Conservation (phyloP, 306 rosid genomes). For the Cucurbita ficifolia region DNA sequence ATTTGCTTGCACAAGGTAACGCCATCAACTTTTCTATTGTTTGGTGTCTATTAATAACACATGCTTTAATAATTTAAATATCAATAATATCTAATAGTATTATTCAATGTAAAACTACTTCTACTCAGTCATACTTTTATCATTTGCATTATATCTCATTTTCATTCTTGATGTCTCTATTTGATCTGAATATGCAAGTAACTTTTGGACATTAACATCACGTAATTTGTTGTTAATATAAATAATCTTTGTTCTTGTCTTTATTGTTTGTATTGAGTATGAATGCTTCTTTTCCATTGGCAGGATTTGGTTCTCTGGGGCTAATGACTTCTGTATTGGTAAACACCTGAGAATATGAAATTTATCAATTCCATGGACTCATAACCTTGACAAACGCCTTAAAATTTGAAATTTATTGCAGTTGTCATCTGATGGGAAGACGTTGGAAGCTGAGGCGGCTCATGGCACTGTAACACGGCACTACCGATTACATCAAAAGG, state of each 20-base stretch:
- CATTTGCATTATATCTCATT: neutral
- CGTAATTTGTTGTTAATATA: neutral
- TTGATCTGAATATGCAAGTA: neutral
- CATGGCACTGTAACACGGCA: constrained; percentile 98
- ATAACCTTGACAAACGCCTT: neutral
- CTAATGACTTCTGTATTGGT: neutral
- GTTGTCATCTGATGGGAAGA: constrained; percentile 95
- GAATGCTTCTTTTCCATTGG: neutral
- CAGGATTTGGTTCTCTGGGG: neutral
- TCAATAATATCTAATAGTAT: neutral
- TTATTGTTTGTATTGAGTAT: constrained; percentile 7
- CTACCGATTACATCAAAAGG: constrained; percentile 78
- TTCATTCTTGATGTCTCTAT: neutral
- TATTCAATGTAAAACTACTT: neutral
- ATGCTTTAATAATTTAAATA: neutral
- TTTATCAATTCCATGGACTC: constrained; percentile 1
- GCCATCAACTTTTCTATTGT: neutral
- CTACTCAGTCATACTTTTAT: neutral
- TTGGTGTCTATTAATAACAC: neutral
- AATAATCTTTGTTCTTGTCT: neutral
- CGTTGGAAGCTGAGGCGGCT: constrained; percentile 96
- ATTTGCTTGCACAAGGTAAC: constrained; percentile 95
- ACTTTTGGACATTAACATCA: neutral
- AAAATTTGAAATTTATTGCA: constrained; percentile 20
- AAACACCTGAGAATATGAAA: neutral